These are phyloP conservation scores for Plasmopara muralis DNA, from an alignment of 352 stramenopile species.

Conservation along the genomic window DNA sequence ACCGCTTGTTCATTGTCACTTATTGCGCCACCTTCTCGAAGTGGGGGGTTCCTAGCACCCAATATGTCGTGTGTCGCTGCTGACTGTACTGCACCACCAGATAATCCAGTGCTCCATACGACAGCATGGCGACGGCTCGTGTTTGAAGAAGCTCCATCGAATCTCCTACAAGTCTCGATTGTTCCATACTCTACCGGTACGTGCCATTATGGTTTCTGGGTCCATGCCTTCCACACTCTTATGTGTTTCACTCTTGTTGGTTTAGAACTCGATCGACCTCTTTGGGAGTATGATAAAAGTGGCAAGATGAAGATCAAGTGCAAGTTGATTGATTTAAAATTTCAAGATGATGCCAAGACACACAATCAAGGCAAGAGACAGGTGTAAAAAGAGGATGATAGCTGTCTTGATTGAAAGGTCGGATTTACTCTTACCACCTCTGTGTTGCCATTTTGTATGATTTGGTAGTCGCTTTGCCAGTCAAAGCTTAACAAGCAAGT, in stretches of 20 bases:
- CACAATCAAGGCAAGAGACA: constrained; percentile 16
- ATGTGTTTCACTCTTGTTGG: background rate
- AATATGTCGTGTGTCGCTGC: constrained; percentile 10
- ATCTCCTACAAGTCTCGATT: constrained; percentile 23
- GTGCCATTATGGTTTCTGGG: background rate
- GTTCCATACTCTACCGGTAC: constrained; percentile 23
- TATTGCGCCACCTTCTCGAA: constrained; percentile 18
- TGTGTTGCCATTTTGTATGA: background rate
- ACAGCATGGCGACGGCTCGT: constrained; percentile 32
- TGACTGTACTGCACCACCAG: constrained; percentile 2
- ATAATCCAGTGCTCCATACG: constrained; percentile 28
- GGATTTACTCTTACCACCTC: constrained; percentile 2
- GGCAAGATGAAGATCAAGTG: constrained; percentile 27
- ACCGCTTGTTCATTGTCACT: constrained; percentile 11
- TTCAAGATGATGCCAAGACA: constrained; percentile 12
- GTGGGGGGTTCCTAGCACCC: constrained; percentile 12
- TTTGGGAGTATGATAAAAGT: constrained; percentile 35
- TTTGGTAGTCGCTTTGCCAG: constrained; percentile 19
- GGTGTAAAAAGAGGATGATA: constrained; percentile 7
- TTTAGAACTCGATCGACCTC: constrained; percentile 30
- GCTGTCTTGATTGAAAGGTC: background rate
- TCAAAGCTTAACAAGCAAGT: constrained; percentile 27
- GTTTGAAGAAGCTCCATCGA: constrained; percentile 26
- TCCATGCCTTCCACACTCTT: background rate
- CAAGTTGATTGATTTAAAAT: constrained; percentile 15